Percentiles rank a stretch among this genome's conserved stretches.
Evolutionary conservation across 2,329 filamentous ascomycete genomes (phyloP).

Genomic region (Curvularia sp.): DNA sequence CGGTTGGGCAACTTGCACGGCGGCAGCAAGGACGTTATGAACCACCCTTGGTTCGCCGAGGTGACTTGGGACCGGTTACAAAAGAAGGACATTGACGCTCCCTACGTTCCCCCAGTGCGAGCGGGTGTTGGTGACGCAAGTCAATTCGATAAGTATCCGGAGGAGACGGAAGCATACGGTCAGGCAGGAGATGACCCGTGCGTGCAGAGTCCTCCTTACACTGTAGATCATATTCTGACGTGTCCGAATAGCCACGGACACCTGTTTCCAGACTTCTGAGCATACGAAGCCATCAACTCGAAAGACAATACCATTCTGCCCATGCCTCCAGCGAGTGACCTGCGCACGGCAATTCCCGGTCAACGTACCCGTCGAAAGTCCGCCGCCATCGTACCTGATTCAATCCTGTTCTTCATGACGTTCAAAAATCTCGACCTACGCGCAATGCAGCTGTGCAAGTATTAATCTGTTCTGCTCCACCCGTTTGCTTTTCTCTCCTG

Average conservation of each 20-base stretch:
- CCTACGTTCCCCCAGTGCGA: conserved; percentile 94
- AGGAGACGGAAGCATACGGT: conserved; percentile 94
- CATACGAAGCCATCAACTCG: conserved; percentile 9
- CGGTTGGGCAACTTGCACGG: conserved; percentile 92
- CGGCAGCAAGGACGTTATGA: conserved; percentile 90
- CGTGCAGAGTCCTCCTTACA: conserved; percentile 56
- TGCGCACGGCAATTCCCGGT: conserved; percentile 17
- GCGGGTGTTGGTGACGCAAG: conserved; percentile 94
- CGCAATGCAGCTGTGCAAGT: conserved; percentile 1
- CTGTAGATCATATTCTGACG: conserved; percentile 38
- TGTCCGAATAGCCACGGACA: conserved; percentile 46
- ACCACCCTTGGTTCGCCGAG: conserved; percentile 94
- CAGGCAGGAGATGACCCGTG: conserved; percentile 81
- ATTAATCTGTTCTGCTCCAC: background rate
- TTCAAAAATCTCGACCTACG: conserved; percentile 1
- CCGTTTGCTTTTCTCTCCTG: background rate
- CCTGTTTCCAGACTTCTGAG: conserved; percentile 46
- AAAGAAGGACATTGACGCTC: conserved; percentile 96
- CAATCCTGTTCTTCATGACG: conserved; percentile 7
- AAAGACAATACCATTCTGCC: conserved; percentile 11
- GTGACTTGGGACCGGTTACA: conserved; percentile 96
- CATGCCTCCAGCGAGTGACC: conserved; percentile 11
- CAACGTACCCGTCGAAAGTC: conserved; percentile 14
- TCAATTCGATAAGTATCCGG: conserved; percentile 97
- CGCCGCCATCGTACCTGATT: conserved; percentile 10